A percentile compares a stretch with the other conserved stretches of the same genome.
phyloP scores from a whole-genome alignment of 768 basidiomycete genomes.

The Trametes meyenii region DNA sequence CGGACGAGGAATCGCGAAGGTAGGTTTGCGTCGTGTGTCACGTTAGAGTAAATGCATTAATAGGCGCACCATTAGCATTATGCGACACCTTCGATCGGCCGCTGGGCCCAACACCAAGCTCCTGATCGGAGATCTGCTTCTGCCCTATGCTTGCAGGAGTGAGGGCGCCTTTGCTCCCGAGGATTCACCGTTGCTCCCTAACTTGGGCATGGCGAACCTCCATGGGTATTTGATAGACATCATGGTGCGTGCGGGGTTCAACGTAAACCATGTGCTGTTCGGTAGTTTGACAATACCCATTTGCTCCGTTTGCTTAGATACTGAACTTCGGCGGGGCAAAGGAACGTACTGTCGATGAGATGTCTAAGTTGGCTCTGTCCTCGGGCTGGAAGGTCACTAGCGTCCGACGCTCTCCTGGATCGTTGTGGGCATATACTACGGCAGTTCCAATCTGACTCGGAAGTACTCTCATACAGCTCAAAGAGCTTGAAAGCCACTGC shows the following conservation, averaged over 20 bases:
- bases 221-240: slow-evolving; percentile 2
- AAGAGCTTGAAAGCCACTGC: too few relatives aligned
- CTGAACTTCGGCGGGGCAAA: too few relatives aligned
- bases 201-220: slow-evolving; percentile 12
- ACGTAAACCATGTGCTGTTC: too few relatives aligned
- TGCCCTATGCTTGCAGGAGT: slow-evolving; percentile 14
- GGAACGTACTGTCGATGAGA: too few relatives aligned
- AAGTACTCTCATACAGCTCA: too few relatives aligned
- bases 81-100: slow-evolving; percentile 10
- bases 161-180: slow-evolving; percentile 3
- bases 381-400: neutral
- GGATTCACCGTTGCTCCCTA: slow-evolving; percentile 17
- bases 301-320: too few relatives aligned
- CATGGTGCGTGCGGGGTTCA: too few relatives aligned
- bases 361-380: too few relatives aligned
- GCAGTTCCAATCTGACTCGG: neutral
- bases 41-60: slow-evolving; percentile 43
- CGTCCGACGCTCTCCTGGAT: neutral
- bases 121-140: slow-evolving; percentile 18
- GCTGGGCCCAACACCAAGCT: slow-evolving; percentile 21
- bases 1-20: slow-evolving; percentile 13
- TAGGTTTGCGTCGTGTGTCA: slow-evolving; percentile 5
- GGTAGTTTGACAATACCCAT: too few relatives aligned
- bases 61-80: slow-evolving; percentile 45
- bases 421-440: neutral